Evolutionary conservation across 2,329 filamentous ascomycete species (phyloP).

Genomic region (Fusarium napiforme): DNA sequence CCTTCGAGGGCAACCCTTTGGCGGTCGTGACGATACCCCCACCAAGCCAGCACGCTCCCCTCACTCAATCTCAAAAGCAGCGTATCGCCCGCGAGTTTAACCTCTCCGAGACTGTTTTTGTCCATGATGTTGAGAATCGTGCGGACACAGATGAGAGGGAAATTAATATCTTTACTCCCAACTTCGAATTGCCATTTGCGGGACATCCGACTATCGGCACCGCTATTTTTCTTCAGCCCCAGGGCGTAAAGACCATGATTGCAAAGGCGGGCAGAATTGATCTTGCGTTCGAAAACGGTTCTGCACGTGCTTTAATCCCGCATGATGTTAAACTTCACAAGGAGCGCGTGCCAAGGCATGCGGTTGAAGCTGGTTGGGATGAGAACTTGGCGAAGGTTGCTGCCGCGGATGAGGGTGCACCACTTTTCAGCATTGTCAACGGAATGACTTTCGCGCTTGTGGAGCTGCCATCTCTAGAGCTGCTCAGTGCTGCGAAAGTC

Average conservation of each 20-base stretch:
- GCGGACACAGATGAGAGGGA: constrained; percentile 45
- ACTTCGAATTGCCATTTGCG: constrained; percentile 68
- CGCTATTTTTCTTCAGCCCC: constrained; percentile 57
- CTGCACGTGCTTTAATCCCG: constrained; percentile 70
- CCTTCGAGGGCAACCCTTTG: constrained; percentile 67
- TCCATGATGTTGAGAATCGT: constrained; percentile 58
- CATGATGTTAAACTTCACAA: constrained; percentile 72
- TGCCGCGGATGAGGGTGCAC: constrained; percentile 53
- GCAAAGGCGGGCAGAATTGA: constrained; percentile 67
- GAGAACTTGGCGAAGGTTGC: constrained; percentile 38
- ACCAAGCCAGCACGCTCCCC: constrained; percentile 35
- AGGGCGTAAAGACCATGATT: constrained; percentile 54
- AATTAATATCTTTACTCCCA: constrained; percentile 68
- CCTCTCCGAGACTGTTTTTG: constrained; percentile 71
- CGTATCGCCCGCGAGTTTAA: constrained; percentile 70
- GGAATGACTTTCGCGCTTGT: constrained; percentile 78
- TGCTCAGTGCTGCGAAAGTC: constrained; percentile 58
- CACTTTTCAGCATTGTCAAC: constrained; percentile 71
- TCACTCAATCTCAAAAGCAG: constrained; percentile 64
- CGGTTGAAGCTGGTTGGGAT: constrained; percentile 13
- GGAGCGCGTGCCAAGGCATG: constrained; percentile 47
- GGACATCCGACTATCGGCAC: constrained; percentile 71
- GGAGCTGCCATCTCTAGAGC: constrained; percentile 68
- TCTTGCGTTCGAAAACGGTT: constrained; percentile 52
- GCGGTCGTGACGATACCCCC: constrained; percentile 65